Evolutionary conservation across 257 asterid species (phyloP).

Genomic region (Jacaranda copaia): DNA sequence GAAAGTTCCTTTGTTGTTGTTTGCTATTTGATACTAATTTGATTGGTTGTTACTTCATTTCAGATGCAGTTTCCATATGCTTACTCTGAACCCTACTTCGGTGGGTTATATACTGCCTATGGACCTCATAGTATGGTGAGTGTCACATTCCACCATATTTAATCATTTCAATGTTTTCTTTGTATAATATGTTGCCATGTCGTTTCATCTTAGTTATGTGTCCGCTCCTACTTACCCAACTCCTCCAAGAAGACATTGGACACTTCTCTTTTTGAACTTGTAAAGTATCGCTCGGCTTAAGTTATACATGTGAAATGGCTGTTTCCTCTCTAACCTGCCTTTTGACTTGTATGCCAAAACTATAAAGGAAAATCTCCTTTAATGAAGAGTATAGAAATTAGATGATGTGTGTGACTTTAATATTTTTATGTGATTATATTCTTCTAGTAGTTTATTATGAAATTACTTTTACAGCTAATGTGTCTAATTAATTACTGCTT

Average conservation of each 20-base stretch:
- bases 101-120: constrained; percentile 68
- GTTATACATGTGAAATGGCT: too few relatives aligned
- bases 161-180: not conserved
- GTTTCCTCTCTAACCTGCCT: too few relatives aligned
- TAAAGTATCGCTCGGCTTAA: too few relatives aligned
- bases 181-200: not conserved
- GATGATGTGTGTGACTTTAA: too few relatives aligned
- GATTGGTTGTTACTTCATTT: constrained; percentile 26
- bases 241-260: not conserved
- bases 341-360: too few relatives aligned
- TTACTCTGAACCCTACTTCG: constrained; percentile 72
- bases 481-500: not conserved
- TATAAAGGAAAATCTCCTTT: too few relatives aligned
- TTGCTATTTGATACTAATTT: constrained; percentile 24
- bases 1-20: not conserved
- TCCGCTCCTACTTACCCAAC: too few relatives aligned
- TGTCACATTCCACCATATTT: not conserved
- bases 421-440: too few relatives aligned
- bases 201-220: not conserved
- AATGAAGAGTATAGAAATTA: too few relatives aligned
- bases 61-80: constrained; percentile 65
- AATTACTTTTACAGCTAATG: not conserved
- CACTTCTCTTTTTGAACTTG: not conserved
- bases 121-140: constrained; percentile 80
- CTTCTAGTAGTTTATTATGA: too few relatives aligned